These are phyloP conservation scores for Primulina eburnea DNA, from an alignment of 257 asterid genomes.

Conservation along the genomic window DNA sequence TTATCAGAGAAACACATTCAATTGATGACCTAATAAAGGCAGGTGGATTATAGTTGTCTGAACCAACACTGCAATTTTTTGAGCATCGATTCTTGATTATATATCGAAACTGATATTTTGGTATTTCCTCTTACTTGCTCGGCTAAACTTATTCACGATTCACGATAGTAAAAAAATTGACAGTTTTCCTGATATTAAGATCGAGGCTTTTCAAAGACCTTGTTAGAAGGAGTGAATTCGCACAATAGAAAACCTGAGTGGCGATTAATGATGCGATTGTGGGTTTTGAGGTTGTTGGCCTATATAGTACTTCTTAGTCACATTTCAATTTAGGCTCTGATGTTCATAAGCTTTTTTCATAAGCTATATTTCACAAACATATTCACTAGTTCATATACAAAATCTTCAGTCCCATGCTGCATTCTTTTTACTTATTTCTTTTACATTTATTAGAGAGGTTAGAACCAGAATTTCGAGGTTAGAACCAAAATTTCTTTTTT, in stretches of 20 bases:
- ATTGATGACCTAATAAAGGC: slow-evolving; percentile 95
- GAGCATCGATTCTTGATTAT: slow-evolving; percentile 1
- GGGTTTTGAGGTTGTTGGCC: slow-evolving; percentile 12
- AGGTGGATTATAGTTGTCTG: slow-evolving; percentile 40
- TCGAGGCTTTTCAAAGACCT: neutral
- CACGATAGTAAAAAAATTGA: neutral
- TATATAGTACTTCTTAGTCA: neutral
- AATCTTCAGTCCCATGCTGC: slow-evolving; percentile 3
- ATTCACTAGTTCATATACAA: neutral
- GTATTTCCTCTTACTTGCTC: slow-evolving; percentile 9
- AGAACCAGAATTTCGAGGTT: neutral
- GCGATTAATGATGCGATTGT: neutral
- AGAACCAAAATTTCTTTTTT: neutral
- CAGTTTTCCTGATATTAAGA: slow-evolving; percentile 1
- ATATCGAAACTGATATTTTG: neutral
- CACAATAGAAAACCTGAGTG: neutral
- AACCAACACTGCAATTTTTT: slow-evolving; percentile 1
- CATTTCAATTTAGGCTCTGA: slow-evolving; percentile 8
- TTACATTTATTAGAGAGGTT: slow-evolving; percentile 8
- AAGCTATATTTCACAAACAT: neutral
- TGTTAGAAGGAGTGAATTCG: slow-evolving; percentile 10
- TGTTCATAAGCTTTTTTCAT: slow-evolving; percentile 1
- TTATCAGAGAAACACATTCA: slow-evolving; percentile 73
- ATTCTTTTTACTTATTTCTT: slow-evolving; percentile 15
- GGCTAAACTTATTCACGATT: slow-evolving; percentile 2